A percentile compares a stretch with the other conserved stretches of the same genome.
Conservation (phyloP, 2,329 filamentous ascomycete genomes). For the Scedosporium minutisporum region DNA sequence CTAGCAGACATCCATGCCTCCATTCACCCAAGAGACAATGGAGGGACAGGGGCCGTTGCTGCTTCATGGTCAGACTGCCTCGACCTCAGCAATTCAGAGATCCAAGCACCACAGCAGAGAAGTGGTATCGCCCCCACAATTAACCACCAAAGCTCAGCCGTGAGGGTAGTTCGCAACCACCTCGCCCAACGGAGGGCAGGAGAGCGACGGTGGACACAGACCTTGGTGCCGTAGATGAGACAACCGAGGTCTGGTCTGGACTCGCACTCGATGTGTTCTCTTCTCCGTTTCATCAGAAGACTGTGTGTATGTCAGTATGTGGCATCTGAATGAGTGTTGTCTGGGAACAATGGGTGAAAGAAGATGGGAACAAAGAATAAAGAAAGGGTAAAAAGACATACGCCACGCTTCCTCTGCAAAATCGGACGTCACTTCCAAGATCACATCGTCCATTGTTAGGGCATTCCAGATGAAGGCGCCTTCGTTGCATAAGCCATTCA, state of each 20-base stretch:
- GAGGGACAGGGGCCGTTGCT: background rate
- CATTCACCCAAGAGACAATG: background rate
- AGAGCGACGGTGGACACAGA: constrained; percentile 33
- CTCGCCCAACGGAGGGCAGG: constrained; percentile 34
- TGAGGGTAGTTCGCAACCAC: constrained; percentile 34
- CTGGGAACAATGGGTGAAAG: background rate
- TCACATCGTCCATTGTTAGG: constrained; percentile 50
- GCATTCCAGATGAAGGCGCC: constrained; percentile 54
- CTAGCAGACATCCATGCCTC: background rate
- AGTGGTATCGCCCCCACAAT: constrained; percentile 31
- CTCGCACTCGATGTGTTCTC: constrained; percentile 53
- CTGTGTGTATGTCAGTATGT: constrained; percentile 20
- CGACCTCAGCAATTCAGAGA: constrained; percentile 14
- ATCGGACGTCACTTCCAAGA: constrained; percentile 47
- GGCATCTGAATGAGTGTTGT: background rate
- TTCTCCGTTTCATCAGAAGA: constrained; percentile 46
- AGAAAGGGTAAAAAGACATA: constrained; percentile 21
- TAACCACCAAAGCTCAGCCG: constrained; percentile 40
- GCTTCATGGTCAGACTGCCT: constrained; percentile 6
- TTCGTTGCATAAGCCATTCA: constrained; percentile 57
- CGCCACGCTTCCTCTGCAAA: constrained; percentile 51
- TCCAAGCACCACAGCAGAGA: constrained; percentile 28
- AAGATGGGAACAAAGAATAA: background rate
- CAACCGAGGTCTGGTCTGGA: constrained; percentile 46
- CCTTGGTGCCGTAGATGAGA: constrained; percentile 39